phyloP scores from a whole-genome alignment of 495 filamentous ascomycete genomes.

The Bacidia rubella region DNA sequence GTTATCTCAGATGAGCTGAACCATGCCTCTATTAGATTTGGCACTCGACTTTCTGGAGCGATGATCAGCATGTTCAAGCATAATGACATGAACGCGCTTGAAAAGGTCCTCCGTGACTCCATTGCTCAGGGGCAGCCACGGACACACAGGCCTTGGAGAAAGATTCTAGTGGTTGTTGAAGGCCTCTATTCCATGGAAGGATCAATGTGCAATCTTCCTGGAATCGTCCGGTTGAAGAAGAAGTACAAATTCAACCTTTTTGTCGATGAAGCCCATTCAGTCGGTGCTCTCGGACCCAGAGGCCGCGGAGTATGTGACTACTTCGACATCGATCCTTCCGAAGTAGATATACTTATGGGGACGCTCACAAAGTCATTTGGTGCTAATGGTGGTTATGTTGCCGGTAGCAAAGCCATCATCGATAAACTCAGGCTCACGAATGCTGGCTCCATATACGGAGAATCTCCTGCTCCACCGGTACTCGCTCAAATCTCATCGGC shows the following conservation, averaged over 20 bases:
- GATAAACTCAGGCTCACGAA: conserved; percentile 79
- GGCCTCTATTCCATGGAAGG: conserved; percentile 99
- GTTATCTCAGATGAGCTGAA: conserved; percentile 96
- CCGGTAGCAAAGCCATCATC: conserved; percentile 80
- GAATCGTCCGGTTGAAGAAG: conserved; percentile 69
- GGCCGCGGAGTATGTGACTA: conserved; percentile 96
- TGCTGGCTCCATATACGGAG: conserved; percentile 74
- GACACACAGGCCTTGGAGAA: conserved; percentile 96
- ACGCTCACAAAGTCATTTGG: conserved; percentile 97
- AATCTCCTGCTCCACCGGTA: conserved; percentile 75
- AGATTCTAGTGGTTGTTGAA: conserved; percentile 92
- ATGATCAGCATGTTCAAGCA: conserved; percentile 95
- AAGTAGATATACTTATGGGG: conserved; percentile 95
- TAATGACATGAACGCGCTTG: conserved; percentile 84
- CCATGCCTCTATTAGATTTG: conserved; percentile 92
- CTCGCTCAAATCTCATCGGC: conserved; percentile 78
- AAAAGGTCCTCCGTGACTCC: conserved; percentile 69
- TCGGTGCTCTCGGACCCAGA: conserved; percentile 77
- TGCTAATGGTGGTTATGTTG: conserved; percentile 93
- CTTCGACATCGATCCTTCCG: conserved; percentile 73
- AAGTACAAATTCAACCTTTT: conserved; percentile 96
- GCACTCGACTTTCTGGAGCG: conserved; percentile 82
- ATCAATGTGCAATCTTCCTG: conserved; percentile 91
- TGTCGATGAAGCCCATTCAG: conserved; percentile 91
- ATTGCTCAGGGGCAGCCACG: conserved; percentile 94